Evolutionary conservation across 2,329 filamentous ascomycete species (phyloP), one percentile per base, ranked within the genome.

Genomic region (Fusarium falciforme): DNA sequence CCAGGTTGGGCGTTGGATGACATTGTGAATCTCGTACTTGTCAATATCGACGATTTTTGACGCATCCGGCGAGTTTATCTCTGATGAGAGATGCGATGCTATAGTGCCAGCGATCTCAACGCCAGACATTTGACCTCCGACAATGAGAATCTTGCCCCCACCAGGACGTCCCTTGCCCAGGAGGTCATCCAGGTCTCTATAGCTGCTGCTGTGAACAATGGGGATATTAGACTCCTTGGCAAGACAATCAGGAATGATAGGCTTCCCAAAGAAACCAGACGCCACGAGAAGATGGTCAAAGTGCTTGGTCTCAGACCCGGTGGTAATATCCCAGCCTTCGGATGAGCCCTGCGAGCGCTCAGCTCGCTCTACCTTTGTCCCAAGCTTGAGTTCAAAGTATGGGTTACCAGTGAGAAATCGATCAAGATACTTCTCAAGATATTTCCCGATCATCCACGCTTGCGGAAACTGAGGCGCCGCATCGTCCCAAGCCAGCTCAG

Each of bases 51-150:
- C 64, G 6, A 90, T 81, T 0, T 76, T 63, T 33, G 80, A 85
- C 2, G 82, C 69, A 0, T 81, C 83, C 0, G 91, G 88, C 0
- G 89, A 87, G 79, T 92, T 85, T 14, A 82, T 81, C 4, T 88
- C 87, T 7, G 90, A 90, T 0, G 93, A 95, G 1, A 96, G 81
- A 71, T 95, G 90, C 6, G 90, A 86, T 12, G 93, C 93, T 59
- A 95, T 89, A 2, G 91, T 91, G 11, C 90, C 91, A 0, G 93
- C 92, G 58, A 92, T 92, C 83, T 97, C 94, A 6, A 93, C 89
- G 1, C 93, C 94, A 3, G 93, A 96, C 88, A 96, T 95, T 76
- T 95, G 93, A 0, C 93, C 94, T 1, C 94, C 94, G 1, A 95
- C 89, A 0, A 97, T 86, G 1, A 94, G 85, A 17, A 96, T 90